Evolutionary conservation across 306 rosid genomes (phyloP).

Genomic region (Quillaja saponaria): DNA sequence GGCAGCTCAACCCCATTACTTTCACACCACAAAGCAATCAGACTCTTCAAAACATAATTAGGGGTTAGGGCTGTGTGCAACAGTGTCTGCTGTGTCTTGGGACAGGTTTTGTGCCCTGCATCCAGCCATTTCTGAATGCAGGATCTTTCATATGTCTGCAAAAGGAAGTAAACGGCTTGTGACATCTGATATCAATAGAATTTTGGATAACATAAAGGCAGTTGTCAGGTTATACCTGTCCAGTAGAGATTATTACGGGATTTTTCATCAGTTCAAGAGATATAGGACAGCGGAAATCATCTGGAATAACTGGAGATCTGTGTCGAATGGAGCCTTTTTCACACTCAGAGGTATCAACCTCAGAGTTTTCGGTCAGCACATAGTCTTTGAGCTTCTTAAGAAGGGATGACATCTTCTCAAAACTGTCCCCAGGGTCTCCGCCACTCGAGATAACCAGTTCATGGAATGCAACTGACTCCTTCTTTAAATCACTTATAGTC

Average conservation of each 20-base stretch:
- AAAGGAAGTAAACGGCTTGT: conserved; percentile 32
- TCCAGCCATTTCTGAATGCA: conserved; percentile 98
- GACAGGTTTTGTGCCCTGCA: conserved; percentile 94
- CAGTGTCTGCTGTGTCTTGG: conserved; percentile 89
- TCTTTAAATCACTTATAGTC: conserved; percentile 71
- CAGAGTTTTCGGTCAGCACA: conserved; percentile 59
- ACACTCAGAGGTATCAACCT: conserved; percentile 43
- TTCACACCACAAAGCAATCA: conserved; percentile 94
- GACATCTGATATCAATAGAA: neutral
- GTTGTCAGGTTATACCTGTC: conserved; percentile 67
- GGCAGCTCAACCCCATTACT: conserved; percentile 95
- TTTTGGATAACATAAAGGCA: conserved; percentile 9
- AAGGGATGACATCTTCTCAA: conserved; percentile 62
- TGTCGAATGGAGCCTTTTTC: conserved; percentile 64
- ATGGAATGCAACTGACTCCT: conserved; percentile 77
- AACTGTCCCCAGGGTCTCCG: conserved; percentile 52
- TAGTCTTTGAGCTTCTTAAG: conserved; percentile 68
- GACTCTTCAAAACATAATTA: conserved; percentile 91
- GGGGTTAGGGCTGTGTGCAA: conserved; percentile 92
- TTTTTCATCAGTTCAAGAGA: conserved; percentile 96
- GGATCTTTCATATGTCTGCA: conserved; percentile 89
- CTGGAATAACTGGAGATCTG: conserved; percentile 95
- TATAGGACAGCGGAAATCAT: conserved; percentile 95
- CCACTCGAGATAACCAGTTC: conserved; percentile 58
- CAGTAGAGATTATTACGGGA: conserved; percentile 94